These are phyloP conservation scores for Limtongia smithiae DNA, from an alignment of 805 yeast genomes.

Conservation along the genomic window DNA sequence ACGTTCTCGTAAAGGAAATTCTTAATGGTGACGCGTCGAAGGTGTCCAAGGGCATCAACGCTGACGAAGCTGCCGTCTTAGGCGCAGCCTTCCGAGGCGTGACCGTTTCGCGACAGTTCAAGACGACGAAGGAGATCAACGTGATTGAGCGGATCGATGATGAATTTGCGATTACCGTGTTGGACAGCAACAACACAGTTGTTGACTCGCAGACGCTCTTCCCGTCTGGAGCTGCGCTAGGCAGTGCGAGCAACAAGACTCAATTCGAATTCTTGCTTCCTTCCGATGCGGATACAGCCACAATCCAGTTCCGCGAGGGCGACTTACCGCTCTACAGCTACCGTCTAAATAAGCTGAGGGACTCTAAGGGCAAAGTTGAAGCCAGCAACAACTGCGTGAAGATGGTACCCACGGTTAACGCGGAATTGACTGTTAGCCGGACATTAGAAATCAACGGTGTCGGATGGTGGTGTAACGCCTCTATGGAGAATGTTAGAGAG, in stretches of 20 bases:
- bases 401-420: slow-evolving; percentile 15
- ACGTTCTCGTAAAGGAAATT: slow-evolving; percentile 37
- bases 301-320: slow-evolving; percentile 17
- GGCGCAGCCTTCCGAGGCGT: slow-evolving; percentile 88
- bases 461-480: slow-evolving; percentile 18
- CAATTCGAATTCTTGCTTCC: slow-evolving; percentile 2
- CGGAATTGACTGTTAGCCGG: slow-evolving; percentile 20
- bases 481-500: slow-evolving; percentile 36
- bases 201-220: slow-evolving; percentile 41
- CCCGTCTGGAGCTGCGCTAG: slow-evolving; percentile 45
- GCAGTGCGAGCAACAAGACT: slow-evolving; percentile 30
- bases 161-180: slow-evolving; percentile 41
- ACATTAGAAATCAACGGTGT: slow-evolving; percentile 13
- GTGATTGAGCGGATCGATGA: slow-evolving; percentile 55
- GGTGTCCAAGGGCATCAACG: slow-evolving; percentile 80
- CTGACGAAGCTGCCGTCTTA: slow-evolving; percentile 90
- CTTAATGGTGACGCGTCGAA: slow-evolving; percentile 48
- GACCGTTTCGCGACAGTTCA: slow-evolving; percentile 62
- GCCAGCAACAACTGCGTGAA: slow-evolving; percentile 17
- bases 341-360: slow-evolving; percentile 12
- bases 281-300: slow-evolving; percentile 8
- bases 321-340: slow-evolving; percentile 4
- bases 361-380: slow-evolving; percentile 6
- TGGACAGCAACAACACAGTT: slow-evolving; percentile 31
- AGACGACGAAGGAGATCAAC: slow-evolving; percentile 57